Percentiles rank a stretch among this genome's conserved stretches.
Evolutionary conservation across 768 basidiomycete genomes (phyloP).

Genomic region (Rhizopogon vesiculosus): DNA sequence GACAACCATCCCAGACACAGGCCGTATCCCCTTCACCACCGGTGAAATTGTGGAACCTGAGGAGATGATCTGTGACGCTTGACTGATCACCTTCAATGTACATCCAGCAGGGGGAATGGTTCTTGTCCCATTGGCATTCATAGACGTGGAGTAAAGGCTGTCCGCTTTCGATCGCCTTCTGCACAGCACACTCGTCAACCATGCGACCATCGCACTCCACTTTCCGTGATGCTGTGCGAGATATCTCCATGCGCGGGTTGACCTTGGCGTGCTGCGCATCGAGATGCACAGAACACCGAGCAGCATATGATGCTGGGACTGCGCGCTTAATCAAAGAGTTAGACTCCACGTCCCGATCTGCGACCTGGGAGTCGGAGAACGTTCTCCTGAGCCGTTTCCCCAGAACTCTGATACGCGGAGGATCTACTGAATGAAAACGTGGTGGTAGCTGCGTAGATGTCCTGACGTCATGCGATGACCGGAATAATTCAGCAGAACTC

Average conservation of each 20-base stretch:
- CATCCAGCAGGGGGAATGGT: conserved; percentile 23
- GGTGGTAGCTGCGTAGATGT: not conserved
- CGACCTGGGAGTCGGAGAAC: not conserved
- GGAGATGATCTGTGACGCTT: conserved; percentile 27
- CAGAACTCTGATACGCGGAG: not conserved
- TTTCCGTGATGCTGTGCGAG: conserved; percentile 9
- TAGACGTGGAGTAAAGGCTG: conserved; percentile 24
- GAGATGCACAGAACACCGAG: not conserved
- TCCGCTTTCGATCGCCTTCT: conserved; percentile 13
- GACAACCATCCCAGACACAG: conserved; percentile 27
- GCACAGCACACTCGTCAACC: conserved; percentile 25
- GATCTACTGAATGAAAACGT: not conserved
- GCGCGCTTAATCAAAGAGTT: not conserved
- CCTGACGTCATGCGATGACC: not conserved
- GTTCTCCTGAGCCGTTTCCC: not conserved
- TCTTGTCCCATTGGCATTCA: conserved; percentile 24
- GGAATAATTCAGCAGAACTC: not conserved
- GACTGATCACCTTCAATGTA: conserved; percentile 31
- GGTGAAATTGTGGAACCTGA: conserved; percentile 24
- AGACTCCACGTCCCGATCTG: not conserved
- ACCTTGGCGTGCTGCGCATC: not conserved
- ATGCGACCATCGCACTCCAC: conserved; percentile 21
- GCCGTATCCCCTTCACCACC: conserved; percentile 26
- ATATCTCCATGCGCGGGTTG: not conserved
- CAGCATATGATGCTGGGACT: not conserved